Base-by-base conservation (phyloP, 23 red algal genomes). In the Pyropia haitanensis region DNA sequence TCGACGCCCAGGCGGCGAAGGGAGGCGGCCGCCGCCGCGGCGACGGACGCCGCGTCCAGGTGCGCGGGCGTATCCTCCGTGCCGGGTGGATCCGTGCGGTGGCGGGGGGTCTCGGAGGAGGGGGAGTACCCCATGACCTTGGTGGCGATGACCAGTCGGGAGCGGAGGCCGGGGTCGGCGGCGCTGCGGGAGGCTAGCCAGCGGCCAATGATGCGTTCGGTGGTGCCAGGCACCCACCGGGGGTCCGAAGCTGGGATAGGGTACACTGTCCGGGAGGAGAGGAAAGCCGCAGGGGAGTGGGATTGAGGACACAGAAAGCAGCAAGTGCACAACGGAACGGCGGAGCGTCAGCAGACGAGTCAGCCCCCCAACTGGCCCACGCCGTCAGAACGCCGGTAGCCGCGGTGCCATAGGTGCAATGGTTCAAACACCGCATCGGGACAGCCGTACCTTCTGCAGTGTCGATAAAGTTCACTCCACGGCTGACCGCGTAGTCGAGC, bases 401-500 rank as follows among this genome's bases (percentile, higher is more conserved):
- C 39, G 8, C 0, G 30, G 39, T 1, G 5, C 5, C 39, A 12
- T 46, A 13, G 39, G 18, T 8, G 8, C 14, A 18, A 6, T 6
- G 18, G 15, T 22, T 19, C 49, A 65, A 65, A 9, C 22, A 5
- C 22, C 1, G 18, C 49, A 21, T n/a, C 23, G 19, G 3, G 18
- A 21, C 1, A 5, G 4, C 8, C 39, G 39, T 46, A 46, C 39
- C 57, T 57, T 96, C 91, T 27, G 91, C 91, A 15, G 67, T 67
- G 66, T 96, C 91, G 58, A 96, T 86, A 30, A 80, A 74, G 28
- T 85, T 82, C 4, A 96, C 63, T 18, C 91, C 91, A 18, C 63
- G 58, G 27, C 80, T 75, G 50, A 63, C 63, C 18, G 83, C 91
- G 27, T 68, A 85, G 34, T 96, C 91, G 28, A 96, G 39, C 39